Evolutionary conservation across 768 basidiomycete species (phyloP), one percentile per base, ranked within the genome.

Genomic region (Chalciporus sphaerocephalus): DNA sequence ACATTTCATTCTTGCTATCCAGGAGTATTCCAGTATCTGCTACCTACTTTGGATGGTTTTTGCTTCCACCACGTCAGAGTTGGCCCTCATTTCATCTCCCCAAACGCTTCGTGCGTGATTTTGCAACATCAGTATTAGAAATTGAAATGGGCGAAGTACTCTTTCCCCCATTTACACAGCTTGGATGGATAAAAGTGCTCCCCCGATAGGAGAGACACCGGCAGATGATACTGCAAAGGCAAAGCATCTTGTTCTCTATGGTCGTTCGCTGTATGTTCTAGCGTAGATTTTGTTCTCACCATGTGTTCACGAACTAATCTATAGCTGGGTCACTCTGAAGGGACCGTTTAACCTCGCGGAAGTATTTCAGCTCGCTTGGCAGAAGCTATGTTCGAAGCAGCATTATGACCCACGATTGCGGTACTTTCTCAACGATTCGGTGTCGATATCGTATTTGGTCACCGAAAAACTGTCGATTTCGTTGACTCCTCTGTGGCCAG

Each of bases 371-470:
- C 13, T n/a, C n/a, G 30, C 30, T 5, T 3, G 2, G 6, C 13
- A n/a, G 12, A 30, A 30, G 15, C n/a, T 30, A n/a, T 15, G 15
- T 30, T 9, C 8, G 13, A 27, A 27, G 4, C 25, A 27, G 7
- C 27, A 4, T 11, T 6, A 10, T 27, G 11, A 10, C 4, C 27
- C 2, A 4, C 27, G 13, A 27, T 54, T 10, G 42, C 46, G 6
- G 33, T 54, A 0, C 46, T 54, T 3, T 23, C 34, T 6, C 52
- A 51, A 27, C 34, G 49, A 51, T 51, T 48, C 8, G 27, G 17
- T 21, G 24, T 48, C 3, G 40, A 46, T 1, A 11, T 48, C 21
- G 13, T 6, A 5, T 42, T 51, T n/a, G 46, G 45, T 10, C 36
- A 44, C 12, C 28, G 15, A 1, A 36, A 42, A 15, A 17, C 50